Evolutionary conservation across 1,139 yeast species (phyloP).

Genomic region (Hansenula lynferdii): DNA sequence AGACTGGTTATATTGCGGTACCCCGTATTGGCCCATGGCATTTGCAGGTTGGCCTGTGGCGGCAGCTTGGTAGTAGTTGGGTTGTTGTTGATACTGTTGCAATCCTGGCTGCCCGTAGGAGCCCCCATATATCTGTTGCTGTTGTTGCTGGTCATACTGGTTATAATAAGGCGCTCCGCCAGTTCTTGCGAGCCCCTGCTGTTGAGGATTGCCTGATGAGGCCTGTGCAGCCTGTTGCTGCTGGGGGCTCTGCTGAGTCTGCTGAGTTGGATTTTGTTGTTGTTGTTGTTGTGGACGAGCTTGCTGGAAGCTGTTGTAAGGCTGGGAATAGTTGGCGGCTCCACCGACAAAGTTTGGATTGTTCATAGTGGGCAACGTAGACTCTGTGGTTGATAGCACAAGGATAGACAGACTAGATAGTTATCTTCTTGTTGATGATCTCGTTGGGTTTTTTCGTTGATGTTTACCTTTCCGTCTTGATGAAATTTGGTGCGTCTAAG

Average conservation of each 20-base stretch:
- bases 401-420: too few species aligned
- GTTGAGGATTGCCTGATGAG: slow-evolving; percentile 1
- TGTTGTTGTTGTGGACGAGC: background rate
- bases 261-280: background rate
- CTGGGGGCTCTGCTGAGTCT: slow-evolving; percentile 2
- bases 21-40: slow-evolving; percentile 3
- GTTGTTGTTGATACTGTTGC: slow-evolving; percentile 1
- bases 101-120: slow-evolving; percentile 3
- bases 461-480: too few species aligned
- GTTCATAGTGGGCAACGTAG: too few species aligned
- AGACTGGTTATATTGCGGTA: slow-evolving; percentile 6
- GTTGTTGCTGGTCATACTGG: slow-evolving; percentile 4
- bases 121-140: slow-evolving; percentile 5
- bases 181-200: background rate
- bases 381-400: too few species aligned
- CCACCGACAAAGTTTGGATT: background rate
- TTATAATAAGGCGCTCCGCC: slow-evolving; percentile 3
- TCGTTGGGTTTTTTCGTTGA: too few species aligned
- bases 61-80: background rate
- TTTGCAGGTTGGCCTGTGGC: background rate
- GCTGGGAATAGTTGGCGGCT: background rate
- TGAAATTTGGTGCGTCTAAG: too few species aligned
- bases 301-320: background rate
- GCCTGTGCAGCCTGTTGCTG: slow-evolving; percentile 6
- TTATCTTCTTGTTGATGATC: slow-evolving; percentile 7